Percentiles rank a stretch among this genome's conserved stretches.
Conservation (phyloP, 75 land plant genomes). For the Pinus tabuliformis region DNA sequence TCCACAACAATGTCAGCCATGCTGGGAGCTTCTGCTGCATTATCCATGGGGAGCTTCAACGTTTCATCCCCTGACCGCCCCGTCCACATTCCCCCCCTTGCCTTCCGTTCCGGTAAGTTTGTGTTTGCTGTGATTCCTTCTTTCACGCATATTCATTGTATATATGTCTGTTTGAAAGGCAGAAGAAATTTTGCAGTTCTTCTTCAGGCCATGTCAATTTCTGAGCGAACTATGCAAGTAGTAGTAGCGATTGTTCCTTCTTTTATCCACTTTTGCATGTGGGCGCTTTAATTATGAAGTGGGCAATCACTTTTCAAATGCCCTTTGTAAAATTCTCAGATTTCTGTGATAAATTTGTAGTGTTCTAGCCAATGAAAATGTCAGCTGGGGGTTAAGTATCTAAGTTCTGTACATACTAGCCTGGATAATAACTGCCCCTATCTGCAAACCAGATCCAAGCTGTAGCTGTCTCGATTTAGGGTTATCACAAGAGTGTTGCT, state of each 20-base stretch:
- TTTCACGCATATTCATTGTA: neutral
- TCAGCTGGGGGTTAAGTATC: too few relatives aligned
- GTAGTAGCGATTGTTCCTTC: neutral
- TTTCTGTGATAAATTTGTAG: neutral
- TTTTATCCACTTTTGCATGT: neutral
- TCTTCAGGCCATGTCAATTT: neutral
- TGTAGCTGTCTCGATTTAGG: too few relatives aligned
- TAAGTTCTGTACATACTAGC: too few relatives aligned
- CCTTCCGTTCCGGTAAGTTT: slow-evolving; percentile 2
- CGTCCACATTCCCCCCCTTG: neutral
- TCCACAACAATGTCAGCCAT: neutral
- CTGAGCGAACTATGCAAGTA: neutral
- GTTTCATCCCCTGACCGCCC: neutral
- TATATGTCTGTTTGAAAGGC: neutral
- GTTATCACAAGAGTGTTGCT: too few relatives aligned
- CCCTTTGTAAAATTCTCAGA: neutral
- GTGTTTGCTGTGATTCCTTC: neutral
- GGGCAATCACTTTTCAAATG: neutral
- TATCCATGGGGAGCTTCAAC: slow-evolving; percentile 2
- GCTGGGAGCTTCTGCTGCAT: neutral
- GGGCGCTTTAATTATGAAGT: neutral
- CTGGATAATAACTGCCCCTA: too few relatives aligned
- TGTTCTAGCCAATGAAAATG: too few relatives aligned
- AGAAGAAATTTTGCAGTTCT: too few relatives aligned
- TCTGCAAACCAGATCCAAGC: too few relatives aligned